Evolutionary conservation across 2,329 filamentous ascomycete genomes (phyloP).

Genomic region (Scedosporium apiospermum): DNA sequence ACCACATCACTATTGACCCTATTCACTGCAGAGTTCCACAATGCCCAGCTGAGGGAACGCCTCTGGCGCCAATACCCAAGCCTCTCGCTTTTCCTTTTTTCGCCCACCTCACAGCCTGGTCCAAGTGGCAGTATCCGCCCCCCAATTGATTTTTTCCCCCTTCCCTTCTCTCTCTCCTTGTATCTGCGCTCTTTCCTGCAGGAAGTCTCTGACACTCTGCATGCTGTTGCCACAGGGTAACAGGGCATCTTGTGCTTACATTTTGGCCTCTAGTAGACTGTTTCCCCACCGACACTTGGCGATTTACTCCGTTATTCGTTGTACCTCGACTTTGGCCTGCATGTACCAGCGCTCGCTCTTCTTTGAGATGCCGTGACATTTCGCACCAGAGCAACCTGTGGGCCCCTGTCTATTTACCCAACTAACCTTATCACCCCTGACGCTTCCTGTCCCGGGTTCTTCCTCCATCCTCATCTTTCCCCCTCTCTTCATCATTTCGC

Average conservation of each 20-base stretch:
- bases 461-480: neutral
- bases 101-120: neutral
- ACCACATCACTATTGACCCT: neutral
- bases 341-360: neutral
- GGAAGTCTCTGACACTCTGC: neutral
- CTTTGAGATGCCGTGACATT: slow-evolving; percentile 6
- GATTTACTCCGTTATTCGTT: slow-evolving; percentile 1
- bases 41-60: neutral
- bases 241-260: slow-evolving; percentile 1
- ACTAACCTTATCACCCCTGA: slow-evolving; percentile 1
- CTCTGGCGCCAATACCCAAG: neutral
- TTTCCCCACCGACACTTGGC: neutral
- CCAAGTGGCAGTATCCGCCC: neutral
- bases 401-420: slow-evolving; percentile 1
- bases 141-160: neutral
- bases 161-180: slow-evolving; percentile 1
- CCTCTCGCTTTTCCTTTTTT: neutral
- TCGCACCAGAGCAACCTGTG: slow-evolving; percentile 3
- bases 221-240: slow-evolving; percentile 1
- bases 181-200: neutral
- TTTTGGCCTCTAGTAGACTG: neutral
- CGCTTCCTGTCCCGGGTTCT: neutral
- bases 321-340: neutral
- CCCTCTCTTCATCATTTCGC: neutral
- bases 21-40: neutral